Conservation (phyloP, 345 rosid genomes). For the Citrus trifoliata region DNA sequence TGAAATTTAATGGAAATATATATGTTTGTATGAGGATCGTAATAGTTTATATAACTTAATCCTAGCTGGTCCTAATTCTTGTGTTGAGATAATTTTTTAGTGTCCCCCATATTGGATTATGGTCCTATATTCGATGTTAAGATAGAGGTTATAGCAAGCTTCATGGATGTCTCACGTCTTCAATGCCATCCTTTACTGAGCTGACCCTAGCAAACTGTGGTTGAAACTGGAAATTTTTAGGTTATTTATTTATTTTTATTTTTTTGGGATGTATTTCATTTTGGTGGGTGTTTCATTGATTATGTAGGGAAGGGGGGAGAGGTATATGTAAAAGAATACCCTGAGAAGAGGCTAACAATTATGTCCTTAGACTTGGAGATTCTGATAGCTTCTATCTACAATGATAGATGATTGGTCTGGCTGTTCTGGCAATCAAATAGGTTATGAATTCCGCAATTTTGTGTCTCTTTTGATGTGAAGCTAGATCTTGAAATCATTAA, state of each 20-base stretch:
- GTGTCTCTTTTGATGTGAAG: not conserved
- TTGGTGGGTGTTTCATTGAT: not conserved
- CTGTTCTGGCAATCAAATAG: not conserved
- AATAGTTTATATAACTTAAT: not conserved
- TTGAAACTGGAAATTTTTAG: not conserved
- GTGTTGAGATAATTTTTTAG: not conserved
- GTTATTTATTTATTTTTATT: not conserved
- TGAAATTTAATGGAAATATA: not conserved
- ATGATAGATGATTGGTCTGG: not conserved
- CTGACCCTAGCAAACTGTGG: not conserved
- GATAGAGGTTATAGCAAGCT: not conserved
- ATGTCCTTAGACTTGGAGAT: not conserved
- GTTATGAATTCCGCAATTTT: not conserved
- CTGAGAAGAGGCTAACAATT: not conserved
- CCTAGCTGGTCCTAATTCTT: not conserved
- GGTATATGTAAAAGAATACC: not conserved
- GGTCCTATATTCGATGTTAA: not conserved
- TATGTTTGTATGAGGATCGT: not conserved
- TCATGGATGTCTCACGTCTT: not conserved
- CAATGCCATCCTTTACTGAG: not conserved
- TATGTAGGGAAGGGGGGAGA: not conserved
- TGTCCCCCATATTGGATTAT: not conserved
- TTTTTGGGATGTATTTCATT: not conserved
- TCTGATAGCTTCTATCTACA: not conserved
- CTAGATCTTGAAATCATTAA: not conserved